Evolutionary conservation across 2,329 filamentous ascomycete species (phyloP).

Genomic region (Pseudogymnoascus sp.): DNA sequence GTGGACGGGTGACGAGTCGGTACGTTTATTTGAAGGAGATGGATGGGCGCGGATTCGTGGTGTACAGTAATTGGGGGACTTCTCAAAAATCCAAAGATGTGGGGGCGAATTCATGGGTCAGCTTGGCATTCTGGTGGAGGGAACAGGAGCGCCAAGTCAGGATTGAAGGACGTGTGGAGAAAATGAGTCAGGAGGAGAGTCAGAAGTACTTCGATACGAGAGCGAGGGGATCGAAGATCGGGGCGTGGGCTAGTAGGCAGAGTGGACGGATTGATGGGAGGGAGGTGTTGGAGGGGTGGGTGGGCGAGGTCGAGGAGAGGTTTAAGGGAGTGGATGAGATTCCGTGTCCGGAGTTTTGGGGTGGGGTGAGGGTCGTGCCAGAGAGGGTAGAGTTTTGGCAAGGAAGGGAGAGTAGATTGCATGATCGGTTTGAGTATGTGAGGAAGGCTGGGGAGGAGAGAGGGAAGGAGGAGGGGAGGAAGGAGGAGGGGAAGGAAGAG

Average conservation of each 20-base stretch:
- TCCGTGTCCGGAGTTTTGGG: slow-evolving; percentile 91
- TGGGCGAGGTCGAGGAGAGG: slow-evolving; percentile 66
- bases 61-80: slow-evolving; percentile 90
- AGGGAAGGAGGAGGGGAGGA: slow-evolving; percentile 42
- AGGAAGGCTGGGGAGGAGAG: slow-evolving; percentile 43
- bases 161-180: slow-evolving; percentile 70
- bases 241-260: slow-evolving; percentile 91
- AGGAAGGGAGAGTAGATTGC: slow-evolving; percentile 79
- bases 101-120: slow-evolving; percentile 67
- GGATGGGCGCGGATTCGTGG: slow-evolving; percentile 72
- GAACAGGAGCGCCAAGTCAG: slow-evolving; percentile 81
- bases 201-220: slow-evolving; percentile 61
- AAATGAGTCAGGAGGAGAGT: slow-evolving; percentile 65
- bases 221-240: slow-evolving; percentile 75
- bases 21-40: slow-evolving; percentile 95
- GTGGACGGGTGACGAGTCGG: slow-evolving; percentile 75
- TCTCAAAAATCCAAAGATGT: slow-evolving; percentile 65
- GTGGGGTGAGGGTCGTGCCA: slow-evolving; percentile 78
- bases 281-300: slow-evolving; percentile 67
- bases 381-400: slow-evolving; percentile 94
- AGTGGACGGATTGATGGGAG: slow-evolving; percentile 69
- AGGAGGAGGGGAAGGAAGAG: slow-evolving; percentile 64
- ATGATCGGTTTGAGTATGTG: slow-evolving; percentile 88
- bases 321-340: slow-evolving; percentile 75
- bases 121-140: slow-evolving; percentile 87